These are phyloP conservation scores for Candida vartiovaarae DNA, from an alignment of 805 yeast genomes.

Conservation along the genomic window DNA sequence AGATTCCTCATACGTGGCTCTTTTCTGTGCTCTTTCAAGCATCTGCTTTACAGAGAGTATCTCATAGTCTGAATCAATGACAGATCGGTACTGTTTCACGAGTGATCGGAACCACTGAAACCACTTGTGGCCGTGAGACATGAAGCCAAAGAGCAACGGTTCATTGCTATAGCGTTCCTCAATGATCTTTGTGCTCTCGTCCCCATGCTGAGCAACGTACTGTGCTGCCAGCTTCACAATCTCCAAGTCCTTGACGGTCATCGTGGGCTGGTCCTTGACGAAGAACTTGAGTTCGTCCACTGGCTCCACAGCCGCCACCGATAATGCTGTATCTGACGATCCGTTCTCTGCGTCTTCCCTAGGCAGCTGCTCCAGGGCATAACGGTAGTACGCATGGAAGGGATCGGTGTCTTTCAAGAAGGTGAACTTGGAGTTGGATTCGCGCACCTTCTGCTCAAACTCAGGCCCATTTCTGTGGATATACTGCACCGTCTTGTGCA, in stretches of 20 bases:
- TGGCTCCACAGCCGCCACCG: conserved; percentile 1
- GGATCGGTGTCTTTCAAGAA: conserved; percentile 53
- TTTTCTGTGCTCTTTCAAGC: conserved; percentile 38
- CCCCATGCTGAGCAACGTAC: conserved; percentile 56
- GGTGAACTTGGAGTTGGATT: conserved; percentile 45
- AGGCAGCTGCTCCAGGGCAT: conserved; percentile 33
- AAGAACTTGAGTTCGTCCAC: conserved; percentile 10
- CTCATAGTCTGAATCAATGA: conserved; percentile 19
- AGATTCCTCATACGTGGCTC: conserved; percentile 48
- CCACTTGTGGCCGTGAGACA: conserved; percentile 53
- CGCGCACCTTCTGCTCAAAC: conserved; percentile 52
- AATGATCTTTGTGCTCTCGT: conserved; percentile 30
- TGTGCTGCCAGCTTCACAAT: conserved; percentile 68
- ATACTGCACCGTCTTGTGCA: conserved; percentile 67
- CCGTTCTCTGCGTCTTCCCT: conserved; percentile 17
- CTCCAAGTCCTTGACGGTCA: conserved; percentile 60
- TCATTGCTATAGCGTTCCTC: conserved; percentile 27
- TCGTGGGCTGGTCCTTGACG: conserved; percentile 22
- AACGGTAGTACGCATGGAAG: conserved; percentile 49
- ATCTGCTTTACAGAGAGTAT: conserved; percentile 24
- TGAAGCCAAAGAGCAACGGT: conserved; percentile 60
- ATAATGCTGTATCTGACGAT: conserved; percentile 8
- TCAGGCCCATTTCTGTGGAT: conserved; percentile 60
- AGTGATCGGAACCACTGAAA: conserved; percentile 42
- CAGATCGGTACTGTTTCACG: conserved; percentile 46